Base-by-base conservation (phyloP, 2,329 filamentous ascomycete species). In the Aureobasidium sp. region DNA sequence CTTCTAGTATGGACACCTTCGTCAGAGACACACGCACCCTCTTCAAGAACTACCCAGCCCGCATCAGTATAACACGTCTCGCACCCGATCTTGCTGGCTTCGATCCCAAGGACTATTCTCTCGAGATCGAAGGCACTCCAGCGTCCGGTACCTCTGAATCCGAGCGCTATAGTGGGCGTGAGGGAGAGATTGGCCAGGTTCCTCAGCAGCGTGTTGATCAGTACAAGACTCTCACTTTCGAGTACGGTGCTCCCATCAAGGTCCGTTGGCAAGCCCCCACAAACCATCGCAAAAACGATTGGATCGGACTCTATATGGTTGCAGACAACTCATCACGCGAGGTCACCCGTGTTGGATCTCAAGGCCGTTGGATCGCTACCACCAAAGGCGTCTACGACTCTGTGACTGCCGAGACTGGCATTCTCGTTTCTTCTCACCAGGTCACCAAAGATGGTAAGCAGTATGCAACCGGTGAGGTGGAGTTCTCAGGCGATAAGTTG, bases 281-380 rank as follows among this genome's bases (percentile, higher is more conserved):
- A 41, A 90, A 91, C 66, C 94, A 97, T 75, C 87, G 86, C 76
- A 91, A 89, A 72, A 89, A 88, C 69, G 94, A 99, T 74, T 99
- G 94, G 94, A 86, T 99, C 59, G 93, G 93, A 4, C 81, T 99
- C 6, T 99, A 97, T 78, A 91, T 92, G 84, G 91, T 99, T 3
- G 91, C 91, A 3, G 93, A 97, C 75, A 99, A 97, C 71, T 84
- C 86, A 7, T 94, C 90, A 8, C 85, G 93, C 44, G 90, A 96
- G 42, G 79, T 87, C 15, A 96, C 94, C 2, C 86, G 90, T 58
- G 85, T 97, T 10, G 85, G 90, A 4, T 95, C 91, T 1, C 85
- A 93, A 61, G 92, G 93, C 41, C 86, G 94, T 62, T 99, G 94
- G 94, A 81, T 91, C 37, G 89, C 92, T 0, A 92, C 89, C 0